A percentile compares a stretch with the other conserved stretches of the same genome.
Conservation (phyloP, 495 filamentous ascomycete genomes). For the Daldinia childiae region DNA sequence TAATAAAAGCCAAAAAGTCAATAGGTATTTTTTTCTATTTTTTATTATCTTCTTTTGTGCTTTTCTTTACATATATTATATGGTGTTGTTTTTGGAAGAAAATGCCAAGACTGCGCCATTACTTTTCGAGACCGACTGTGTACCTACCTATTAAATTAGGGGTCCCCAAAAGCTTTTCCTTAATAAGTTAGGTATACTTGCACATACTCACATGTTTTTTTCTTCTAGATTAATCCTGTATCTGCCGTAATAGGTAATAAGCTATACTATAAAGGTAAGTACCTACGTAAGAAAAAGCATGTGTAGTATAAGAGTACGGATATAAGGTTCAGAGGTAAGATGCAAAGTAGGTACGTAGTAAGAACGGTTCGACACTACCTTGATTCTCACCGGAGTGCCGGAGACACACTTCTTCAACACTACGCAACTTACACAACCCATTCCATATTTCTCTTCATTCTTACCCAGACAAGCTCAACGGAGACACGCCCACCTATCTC, state of each 20-base stretch:
- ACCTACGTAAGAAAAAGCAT: neutral
- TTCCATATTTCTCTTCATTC: constrained; percentile 6
- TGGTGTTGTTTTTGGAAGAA: too few species aligned
- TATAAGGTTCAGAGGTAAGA: neutral
- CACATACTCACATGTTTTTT: neutral
- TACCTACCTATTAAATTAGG: neutral
- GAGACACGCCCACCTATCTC: neutral
- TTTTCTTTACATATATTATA: too few species aligned
- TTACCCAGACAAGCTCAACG: neutral
- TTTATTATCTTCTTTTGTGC: too few species aligned
- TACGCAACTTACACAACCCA: constrained; percentile 15
- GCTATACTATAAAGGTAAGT: neutral
- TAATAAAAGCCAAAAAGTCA: too few species aligned
- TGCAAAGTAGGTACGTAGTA: neutral
- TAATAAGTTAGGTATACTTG: neutral
- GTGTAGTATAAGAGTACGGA: neutral
- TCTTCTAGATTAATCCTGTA: neutral
- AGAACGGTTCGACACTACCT: neutral
- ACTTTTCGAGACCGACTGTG: too few species aligned
- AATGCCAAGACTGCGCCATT: too few species aligned
- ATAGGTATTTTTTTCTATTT: too few species aligned
- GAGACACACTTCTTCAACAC: constrained; percentile 22
- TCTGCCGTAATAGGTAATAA: neutral
- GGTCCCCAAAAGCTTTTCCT: neutral
- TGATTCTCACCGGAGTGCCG: constrained; percentile 27